Evolutionary conservation across 176 grass and related monocot species (phyloP), one percentile per base, ranked within the genome.

Genomic region (Tuctoria greenei): DNA sequence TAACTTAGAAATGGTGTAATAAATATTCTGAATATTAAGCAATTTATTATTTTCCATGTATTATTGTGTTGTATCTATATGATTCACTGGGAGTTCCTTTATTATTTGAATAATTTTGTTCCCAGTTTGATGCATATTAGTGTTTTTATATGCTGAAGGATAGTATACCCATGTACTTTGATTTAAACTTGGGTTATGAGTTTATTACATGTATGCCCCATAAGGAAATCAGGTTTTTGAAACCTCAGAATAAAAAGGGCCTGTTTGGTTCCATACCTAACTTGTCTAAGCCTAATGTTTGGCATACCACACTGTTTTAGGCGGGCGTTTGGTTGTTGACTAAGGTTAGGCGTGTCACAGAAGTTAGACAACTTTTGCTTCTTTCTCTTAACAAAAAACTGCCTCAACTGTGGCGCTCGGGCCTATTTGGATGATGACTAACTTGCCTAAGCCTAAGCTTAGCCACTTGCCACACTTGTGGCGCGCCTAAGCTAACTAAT

Each of bases 1-100:
- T 49, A 54, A 44, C 24, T 18, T 66, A 15, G 66, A 46, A 64
- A 72, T 44, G 11, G 34, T 46, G 23, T 58, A 58, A 41, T 28
- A 73, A 60, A 79, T 60, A 46, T 73, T 73, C 39, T 49, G 26
- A 21, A 42, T 71, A 60, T 67, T 67, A 4, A 50, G 20, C 27
- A 60, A 73, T 37, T 70, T 31, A 17, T 49, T 4, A 20, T 61
- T 41, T 39, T 43, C 2, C 24, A 7, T 0, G 11, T 17, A 43
- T 59, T 40, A 4, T 31, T 59, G 2, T 4, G 55, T 9, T 21
- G 8, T 37, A 23, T 66, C 42, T 79, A 51, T 12, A 56, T 56
- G 62, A 47, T 35, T 66, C 23, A 27, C 13, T 44, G 35, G 18
- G 41, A 10, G 34, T 45, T 72, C 21, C 43, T 47, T 61, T 17